Evolutionary conservation across 2,329 filamentous ascomycete species (phyloP), one percentile per base, ranked within the genome.

Genomic region (Clonostachys rosea): DNA sequence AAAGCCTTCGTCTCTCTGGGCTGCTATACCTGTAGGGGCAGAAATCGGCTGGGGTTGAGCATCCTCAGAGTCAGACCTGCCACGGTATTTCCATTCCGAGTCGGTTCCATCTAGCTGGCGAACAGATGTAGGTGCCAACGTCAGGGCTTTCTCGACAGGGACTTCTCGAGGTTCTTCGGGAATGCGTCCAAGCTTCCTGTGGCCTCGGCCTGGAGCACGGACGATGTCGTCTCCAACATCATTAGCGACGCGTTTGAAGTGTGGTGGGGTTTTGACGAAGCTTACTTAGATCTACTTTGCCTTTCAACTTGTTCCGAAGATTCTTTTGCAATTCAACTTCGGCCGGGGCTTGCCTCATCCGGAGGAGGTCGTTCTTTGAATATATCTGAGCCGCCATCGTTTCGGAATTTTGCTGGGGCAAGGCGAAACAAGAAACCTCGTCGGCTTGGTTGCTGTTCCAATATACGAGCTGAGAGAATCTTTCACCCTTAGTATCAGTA

Each of bases 1-100:
- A 54, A 86, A 86, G n/a, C 83, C 83, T 59, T 85, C 80, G 34
- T 74, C 75, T 54, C 78, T 75, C 59, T 85, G 81, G 24, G 78
- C 75, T 36, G 61, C 64, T 34, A 77, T 61, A 9, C 72, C 77
- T 17, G 71, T 61, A 11, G 81, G 81, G 18, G 79, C 79, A 44
- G 75, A 65, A 35, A 81, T 65, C 7, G 79, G 78, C 42, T 75
- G 75, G 40, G 59, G 64, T 40, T 63, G 61, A 16, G 60, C 56
- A n/a, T 67, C 55, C 51, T 78, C 71, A 2, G 67, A 68, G 16
- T 68, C 68, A 43, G 63, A 68, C 46, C 76, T 65, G 44, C 74
- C 70, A 36, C 67, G 64, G 49, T 75, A 78, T 46, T 67, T 68
- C 65, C 65, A 69, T 44, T 72, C 69, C 2, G 62, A 63, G 46